Evolutionary conservation across 257 asterid species (phyloP).

Genomic region (Cinchona pubescens): DNA sequence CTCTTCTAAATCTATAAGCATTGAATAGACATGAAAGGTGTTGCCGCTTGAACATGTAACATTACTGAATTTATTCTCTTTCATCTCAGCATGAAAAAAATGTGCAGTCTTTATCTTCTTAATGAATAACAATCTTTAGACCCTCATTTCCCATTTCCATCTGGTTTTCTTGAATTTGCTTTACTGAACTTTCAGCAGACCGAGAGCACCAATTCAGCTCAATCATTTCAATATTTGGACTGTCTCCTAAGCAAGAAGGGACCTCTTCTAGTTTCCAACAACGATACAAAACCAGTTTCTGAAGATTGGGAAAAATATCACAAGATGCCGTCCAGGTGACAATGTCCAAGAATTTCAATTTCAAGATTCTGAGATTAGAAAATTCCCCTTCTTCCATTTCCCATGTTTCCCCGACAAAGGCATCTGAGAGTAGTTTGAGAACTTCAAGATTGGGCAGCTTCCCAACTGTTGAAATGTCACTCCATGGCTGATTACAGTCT

Average conservation of each 20-base stretch:
- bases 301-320: not conserved
- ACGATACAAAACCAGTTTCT: slow-evolving; percentile 3
- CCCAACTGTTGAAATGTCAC: slow-evolving; percentile 3
- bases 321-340: not conserved
- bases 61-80: no score
- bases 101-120: not conserved
- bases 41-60: not conserved
- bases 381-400: not conserved
- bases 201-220: not conserved
- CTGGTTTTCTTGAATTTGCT: not conserved
- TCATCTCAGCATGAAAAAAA: not conserved
- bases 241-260: not conserved
- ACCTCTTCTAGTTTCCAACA: not conserved
- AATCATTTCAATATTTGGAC: not conserved
- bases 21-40: not conserved
- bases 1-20: not conserved
- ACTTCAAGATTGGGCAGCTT: not conserved
- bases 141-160: slow-evolving; percentile 2
- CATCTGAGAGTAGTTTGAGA: not conserved
- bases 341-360: not conserved
- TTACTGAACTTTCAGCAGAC: not conserved
- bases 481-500: not conserved
- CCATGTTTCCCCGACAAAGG: not conserved
- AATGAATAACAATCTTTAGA: not conserved
- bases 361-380: slow-evolving; percentile 3